Evolutionary conservation across 1,139 yeast genomes (phyloP).

Genomic region (Sporopachydermia cereana): DNA sequence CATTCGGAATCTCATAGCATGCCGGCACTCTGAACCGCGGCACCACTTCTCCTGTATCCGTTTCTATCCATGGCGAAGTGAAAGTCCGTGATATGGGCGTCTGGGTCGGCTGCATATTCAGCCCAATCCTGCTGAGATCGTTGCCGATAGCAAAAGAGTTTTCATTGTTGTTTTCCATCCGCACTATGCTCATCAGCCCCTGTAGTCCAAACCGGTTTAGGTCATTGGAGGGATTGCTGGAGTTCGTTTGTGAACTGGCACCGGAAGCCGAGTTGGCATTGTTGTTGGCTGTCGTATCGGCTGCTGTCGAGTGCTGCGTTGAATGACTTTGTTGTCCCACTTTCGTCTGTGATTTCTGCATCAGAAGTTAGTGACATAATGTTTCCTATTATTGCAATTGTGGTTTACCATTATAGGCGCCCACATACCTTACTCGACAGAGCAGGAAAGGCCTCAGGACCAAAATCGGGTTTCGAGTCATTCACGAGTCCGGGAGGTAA

Average conservation of each 20-base stretch:
- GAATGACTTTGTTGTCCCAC: too few species aligned
- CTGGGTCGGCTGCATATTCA: constrained; percentile 39
- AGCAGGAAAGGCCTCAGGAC: constrained; percentile 4
- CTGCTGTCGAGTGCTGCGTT: too few species aligned
- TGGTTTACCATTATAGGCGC: too few species aligned
- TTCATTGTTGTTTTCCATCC: constrained; percentile 55
- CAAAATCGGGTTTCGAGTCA: constrained; percentile 1
- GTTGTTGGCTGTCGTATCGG: too few species aligned
- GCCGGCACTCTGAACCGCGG: constrained; percentile 59
- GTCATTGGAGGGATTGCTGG: too few species aligned
- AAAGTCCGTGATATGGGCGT: constrained; percentile 54
- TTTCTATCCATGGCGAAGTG: constrained; percentile 91
- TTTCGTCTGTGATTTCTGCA: too few species aligned
- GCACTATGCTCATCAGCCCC: constrained; percentile 58
- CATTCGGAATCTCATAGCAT: constrained; percentile 40
- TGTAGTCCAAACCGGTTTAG: constrained; percentile 61
- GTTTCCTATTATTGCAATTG: too few species aligned
- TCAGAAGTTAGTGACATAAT: too few species aligned
- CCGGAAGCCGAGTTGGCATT: too few species aligned
- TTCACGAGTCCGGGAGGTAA: constrained; percentile 6
- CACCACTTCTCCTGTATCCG: constrained; percentile 82
- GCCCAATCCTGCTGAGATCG: constrained; percentile 64
- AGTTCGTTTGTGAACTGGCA: too few species aligned
- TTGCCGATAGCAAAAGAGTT: constrained; percentile 73
- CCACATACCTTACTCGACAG: not conserved